phyloP scores from a whole-genome alignment of 2,329 filamentous ascomycete species.

The Aspergillus sp. region DNA sequence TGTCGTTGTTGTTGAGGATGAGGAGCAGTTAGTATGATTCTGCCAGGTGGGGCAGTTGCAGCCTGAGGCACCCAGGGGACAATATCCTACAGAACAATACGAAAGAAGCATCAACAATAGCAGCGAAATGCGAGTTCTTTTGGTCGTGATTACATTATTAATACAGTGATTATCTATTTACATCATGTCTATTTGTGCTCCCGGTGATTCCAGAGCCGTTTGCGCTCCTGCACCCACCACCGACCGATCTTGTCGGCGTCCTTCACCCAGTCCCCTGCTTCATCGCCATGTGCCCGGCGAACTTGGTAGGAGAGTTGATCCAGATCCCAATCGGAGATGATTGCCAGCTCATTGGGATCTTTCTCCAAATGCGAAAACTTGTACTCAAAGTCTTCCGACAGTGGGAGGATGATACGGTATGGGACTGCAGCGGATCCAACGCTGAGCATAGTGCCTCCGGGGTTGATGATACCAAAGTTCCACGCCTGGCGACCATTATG shows the following conservation, averaged over 20 bases:
- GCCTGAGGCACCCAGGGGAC: too few species aligned
- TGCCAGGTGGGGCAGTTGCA: too few species aligned
- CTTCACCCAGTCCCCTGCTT: conserved; percentile 29
- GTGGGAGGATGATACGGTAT: conserved; percentile 65
- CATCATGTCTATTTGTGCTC: background rate
- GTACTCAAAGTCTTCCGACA: conserved; percentile 63
- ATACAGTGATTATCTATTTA: too few species aligned
- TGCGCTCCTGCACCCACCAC: conserved; percentile 36
- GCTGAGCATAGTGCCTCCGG: conserved; percentile 48
- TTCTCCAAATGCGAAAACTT: conserved; percentile 29
- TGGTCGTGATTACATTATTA: too few species aligned
- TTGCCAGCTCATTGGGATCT: conserved; percentile 30
- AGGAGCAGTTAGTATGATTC: too few species aligned
- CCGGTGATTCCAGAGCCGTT: conserved; percentile 5
- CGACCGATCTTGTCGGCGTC: conserved; percentile 32
- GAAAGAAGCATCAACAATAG: too few species aligned
- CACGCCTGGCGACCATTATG: conserved; percentile 29
- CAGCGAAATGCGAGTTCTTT: too few species aligned
- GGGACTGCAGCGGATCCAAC: conserved; percentile 73
- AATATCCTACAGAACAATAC: too few species aligned
- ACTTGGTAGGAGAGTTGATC: conserved; percentile 22
- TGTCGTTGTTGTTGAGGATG: too few species aligned
- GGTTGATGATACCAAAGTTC: conserved; percentile 32
- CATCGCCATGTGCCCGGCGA: conserved; percentile 21
- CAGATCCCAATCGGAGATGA: conserved; percentile 29